Conservation (phyloP, 2,329 filamentous ascomycete species). For the Ascochyta viciae-villosae region DNA sequence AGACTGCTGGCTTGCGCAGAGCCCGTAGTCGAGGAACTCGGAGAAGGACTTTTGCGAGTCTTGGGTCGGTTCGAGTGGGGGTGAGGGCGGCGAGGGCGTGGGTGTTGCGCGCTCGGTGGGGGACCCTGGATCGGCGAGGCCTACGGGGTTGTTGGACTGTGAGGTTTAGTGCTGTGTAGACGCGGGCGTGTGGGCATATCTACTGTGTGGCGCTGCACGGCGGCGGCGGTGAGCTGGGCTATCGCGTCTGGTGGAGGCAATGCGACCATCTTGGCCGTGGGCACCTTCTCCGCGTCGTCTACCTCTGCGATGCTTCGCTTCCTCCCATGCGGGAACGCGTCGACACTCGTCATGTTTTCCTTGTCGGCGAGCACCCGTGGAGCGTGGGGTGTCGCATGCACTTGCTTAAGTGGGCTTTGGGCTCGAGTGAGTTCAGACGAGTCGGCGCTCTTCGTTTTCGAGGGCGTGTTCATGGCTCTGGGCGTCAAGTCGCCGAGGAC, state of each 20-base stretch:
- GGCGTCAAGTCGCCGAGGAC: slow-evolving; percentile 46
- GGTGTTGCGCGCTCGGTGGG: slow-evolving; percentile 47
- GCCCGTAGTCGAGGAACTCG: slow-evolving; percentile 56
- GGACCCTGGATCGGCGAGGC: slow-evolving; percentile 38
- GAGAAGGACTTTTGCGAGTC: slow-evolving; percentile 53
- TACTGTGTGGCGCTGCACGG: slow-evolving; percentile 41
- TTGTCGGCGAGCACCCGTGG: slow-evolving; percentile 32
- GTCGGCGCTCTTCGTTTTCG: slow-evolving; percentile 29
- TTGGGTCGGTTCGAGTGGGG: slow-evolving; percentile 27
- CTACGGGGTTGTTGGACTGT: slow-evolving; percentile 37
- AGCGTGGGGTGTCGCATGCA: slow-evolving; percentile 36
- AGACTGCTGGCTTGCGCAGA: slow-evolving; percentile 50
- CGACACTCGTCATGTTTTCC: slow-evolving; percentile 36
- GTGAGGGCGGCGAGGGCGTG: slow-evolving; percentile 14
- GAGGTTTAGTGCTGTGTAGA: slow-evolving; percentile 28
- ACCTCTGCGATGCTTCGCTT: slow-evolving; percentile 49
- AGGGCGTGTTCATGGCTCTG: slow-evolving; percentile 44
- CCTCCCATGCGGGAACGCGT: slow-evolving; percentile 32
- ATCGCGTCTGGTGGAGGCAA: slow-evolving; percentile 20
- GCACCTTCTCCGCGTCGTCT: slow-evolving; percentile 39
- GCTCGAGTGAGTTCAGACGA: slow-evolving; percentile 32
- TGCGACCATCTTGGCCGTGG: slow-evolving; percentile 36
- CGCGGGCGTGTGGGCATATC: slow-evolving; percentile 7
- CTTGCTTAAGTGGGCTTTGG: slow-evolving; percentile 47
- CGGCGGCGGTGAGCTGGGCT: slow-evolving; percentile 32